phyloP scores from a whole-genome alignment of 1,139 yeast genomes.

The Spathaspora sp. region DNA sequence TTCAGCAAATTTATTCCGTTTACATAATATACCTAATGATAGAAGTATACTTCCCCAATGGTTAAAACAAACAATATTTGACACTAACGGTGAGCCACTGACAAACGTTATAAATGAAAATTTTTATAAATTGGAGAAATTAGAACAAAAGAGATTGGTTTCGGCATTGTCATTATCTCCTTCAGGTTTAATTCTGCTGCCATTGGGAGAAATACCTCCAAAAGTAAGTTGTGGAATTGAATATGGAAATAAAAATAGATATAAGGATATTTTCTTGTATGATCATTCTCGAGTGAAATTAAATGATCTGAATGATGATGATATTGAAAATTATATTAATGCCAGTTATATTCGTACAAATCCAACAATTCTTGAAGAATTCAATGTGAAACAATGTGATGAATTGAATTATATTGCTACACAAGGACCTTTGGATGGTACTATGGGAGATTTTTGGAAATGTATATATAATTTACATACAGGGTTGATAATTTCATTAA shows the following conservation, averaged over 20 bases:
- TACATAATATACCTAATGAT: conserved; percentile 12
- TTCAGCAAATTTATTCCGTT: conserved; percentile 10
- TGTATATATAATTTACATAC: conserved; percentile 50
- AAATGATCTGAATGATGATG: conserved; percentile 22
- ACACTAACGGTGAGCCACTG: conserved; percentile 7
- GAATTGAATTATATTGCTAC: conserved; percentile 66
- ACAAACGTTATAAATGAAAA: conserved; percentile 24
- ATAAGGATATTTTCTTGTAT: conserved; percentile 79
- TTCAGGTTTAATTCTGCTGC: conserved; percentile 3
- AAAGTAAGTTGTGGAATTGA: conserved; percentile 60
- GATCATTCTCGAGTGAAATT: conserved; percentile 73
- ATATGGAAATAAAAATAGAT: conserved; percentile 72
- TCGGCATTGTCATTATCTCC: conserved; percentile 24
- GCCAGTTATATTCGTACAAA: conserved; percentile 52
- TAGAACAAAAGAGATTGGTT: conserved; percentile 32
- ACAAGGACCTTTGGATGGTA: conserved; percentile 79
- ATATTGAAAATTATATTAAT: conserved; percentile 45
- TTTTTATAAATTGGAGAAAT: conserved; percentile 27
- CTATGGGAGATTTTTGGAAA: conserved; percentile 82
- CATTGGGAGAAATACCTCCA: conserved; percentile 18
- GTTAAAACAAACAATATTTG: conserved; percentile 12
- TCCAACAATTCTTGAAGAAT: neutral
- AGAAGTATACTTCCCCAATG: conserved; percentile 16
- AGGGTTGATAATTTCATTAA: conserved; percentile 46
- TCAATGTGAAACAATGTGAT: neutral